These are phyloP conservation scores for Coffea eugenioides DNA, from an alignment of 257 asterid genomes.

Conservation along the genomic window DNA sequence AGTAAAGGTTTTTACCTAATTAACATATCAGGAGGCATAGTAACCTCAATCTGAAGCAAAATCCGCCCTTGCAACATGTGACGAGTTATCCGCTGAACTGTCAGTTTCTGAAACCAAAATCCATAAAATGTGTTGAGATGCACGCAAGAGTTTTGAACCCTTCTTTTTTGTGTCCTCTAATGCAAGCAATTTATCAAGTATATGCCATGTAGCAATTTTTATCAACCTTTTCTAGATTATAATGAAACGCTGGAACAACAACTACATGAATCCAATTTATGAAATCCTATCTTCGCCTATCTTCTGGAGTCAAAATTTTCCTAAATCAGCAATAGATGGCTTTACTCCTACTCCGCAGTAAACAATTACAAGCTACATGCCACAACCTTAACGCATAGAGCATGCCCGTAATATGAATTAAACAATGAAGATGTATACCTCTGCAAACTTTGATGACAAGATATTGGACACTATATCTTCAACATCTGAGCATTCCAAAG, in stretches of 20 bases:
- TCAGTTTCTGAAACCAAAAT: slow-evolving; percentile 59
- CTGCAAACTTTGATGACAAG: slow-evolving; percentile 58
- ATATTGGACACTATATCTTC: slow-evolving; percentile 52
- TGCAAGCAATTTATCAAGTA: not conserved
- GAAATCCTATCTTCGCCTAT: no score
- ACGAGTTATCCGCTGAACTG: slow-evolving; percentile 64
- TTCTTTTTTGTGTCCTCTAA: not conserved
- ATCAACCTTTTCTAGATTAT: no score
- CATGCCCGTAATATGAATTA: not conserved
- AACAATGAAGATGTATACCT: slow-evolving; percentile 39
- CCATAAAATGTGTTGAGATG: not conserved
- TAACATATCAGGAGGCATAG: slow-evolving; percentile 66
- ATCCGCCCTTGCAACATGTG: slow-evolving; percentile 81
- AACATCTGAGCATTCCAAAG: slow-evolving; percentile 42
- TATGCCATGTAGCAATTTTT: not conserved
- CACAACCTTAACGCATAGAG: not conserved
- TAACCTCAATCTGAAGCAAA: slow-evolving; percentile 77
- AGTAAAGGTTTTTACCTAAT: slow-evolving; percentile 45
- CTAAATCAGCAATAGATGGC: not conserved
- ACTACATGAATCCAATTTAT: not conserved
- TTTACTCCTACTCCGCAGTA: not conserved
- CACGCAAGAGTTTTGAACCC: not conserved
- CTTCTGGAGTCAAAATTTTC: not conserved
- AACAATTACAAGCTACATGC: not conserved
- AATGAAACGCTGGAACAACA: not conserved